Conservation (phyloP, 108 stramenopile species). For the Fragilaria crotonensis region DNA sequence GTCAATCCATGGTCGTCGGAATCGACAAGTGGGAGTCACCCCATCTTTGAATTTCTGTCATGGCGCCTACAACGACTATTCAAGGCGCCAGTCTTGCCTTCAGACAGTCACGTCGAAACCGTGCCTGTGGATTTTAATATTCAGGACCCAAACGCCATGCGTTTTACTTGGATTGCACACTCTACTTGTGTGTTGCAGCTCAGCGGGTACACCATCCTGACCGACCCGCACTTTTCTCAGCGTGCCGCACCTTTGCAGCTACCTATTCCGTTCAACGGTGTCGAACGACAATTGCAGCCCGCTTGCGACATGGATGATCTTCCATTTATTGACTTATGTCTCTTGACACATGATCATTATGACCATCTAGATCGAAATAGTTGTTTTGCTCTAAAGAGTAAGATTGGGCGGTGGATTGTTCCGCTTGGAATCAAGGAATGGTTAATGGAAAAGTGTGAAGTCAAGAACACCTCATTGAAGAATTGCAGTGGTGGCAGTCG, state of each 20-base stretch:
- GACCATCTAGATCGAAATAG: slow-evolving; percentile 75
- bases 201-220: slow-evolving; percentile 55
- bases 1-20: slow-evolving; percentile 81
- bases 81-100: background rate
- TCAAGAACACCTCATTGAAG: slow-evolving; percentile 50
- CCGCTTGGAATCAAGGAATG: slow-evolving; percentile 70
- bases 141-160: slow-evolving; percentile 10
- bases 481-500: slow-evolving; percentile 90
- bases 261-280: slow-evolving; percentile 29
- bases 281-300: slow-evolving; percentile 46
- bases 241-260: slow-evolving; percentile 46
- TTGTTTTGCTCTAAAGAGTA: slow-evolving; percentile 35
- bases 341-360: slow-evolving; percentile 86
- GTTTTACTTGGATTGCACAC: slow-evolving; percentile 77
- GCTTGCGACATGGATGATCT: slow-evolving; percentile 48
- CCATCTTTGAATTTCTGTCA: slow-evolving; percentile 34
- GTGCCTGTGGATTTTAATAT: background rate
- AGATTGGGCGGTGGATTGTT: slow-evolving; percentile 60
- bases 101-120: background rate
- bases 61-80: slow-evolving; percentile 45
- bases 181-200: slow-evolving; percentile 56
- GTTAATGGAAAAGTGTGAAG: slow-evolving; percentile 49
- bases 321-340: slow-evolving; percentile 52
- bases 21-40: slow-evolving; percentile 61
- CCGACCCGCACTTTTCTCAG: slow-evolving; percentile 69